Evolutionary conservation across 2,329 filamentous ascomycete species (phyloP), one percentile per base, ranked within the genome.

Genomic region (Fusarium sororula): DNA sequence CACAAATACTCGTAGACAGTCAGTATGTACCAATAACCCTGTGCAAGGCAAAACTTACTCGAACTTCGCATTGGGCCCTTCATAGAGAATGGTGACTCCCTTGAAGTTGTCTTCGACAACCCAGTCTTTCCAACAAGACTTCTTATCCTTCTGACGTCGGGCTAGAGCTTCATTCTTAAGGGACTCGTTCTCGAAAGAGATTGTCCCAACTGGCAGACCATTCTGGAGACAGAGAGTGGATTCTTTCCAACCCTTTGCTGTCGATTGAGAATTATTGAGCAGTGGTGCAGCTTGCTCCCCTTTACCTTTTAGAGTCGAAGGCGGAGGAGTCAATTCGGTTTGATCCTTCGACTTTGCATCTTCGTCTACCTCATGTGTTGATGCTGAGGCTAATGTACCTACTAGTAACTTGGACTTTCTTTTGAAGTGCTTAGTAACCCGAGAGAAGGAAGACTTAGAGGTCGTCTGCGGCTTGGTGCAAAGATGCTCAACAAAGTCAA

Each of bases 91-190:
- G 0, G 53, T 30, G 14, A 30, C 1, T 4, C 8, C 24, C 0
- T 6, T 5, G 15, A 55, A 32, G 15, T 55, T 55, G 2, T 55
- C 37, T 6, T 55, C 53, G 0, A 55, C 10, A 0, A 6, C 0
- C 50, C 35, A 54, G 3, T 2, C 13, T 30, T 30, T 30, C 53
- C 53, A 55, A 11, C 1, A 13, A 0, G 3, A 41, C 10, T 18
- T 55, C 0, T 7, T 2, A 8, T 55, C 8, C 5, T 41, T 24
- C 0, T 1, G 0, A 20, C 11, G 26, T 3, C 37, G 22, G 0
- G 0, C 18, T 1, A 55, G 14, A 3, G 14, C 37, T 6, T 55
- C 15, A 0, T 0, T 14, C 1, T 55, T 55, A 0, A 30, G 12
- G 0, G 1, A 0, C 3, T 55, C 37, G 6, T 0, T n/a, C 3